A percentile compares a stretch with the other conserved stretches of the same genome.
Evolutionary conservation across 2,329 filamentous ascomycete species (phyloP).

Genomic region (Shiraia sp.): DNA sequence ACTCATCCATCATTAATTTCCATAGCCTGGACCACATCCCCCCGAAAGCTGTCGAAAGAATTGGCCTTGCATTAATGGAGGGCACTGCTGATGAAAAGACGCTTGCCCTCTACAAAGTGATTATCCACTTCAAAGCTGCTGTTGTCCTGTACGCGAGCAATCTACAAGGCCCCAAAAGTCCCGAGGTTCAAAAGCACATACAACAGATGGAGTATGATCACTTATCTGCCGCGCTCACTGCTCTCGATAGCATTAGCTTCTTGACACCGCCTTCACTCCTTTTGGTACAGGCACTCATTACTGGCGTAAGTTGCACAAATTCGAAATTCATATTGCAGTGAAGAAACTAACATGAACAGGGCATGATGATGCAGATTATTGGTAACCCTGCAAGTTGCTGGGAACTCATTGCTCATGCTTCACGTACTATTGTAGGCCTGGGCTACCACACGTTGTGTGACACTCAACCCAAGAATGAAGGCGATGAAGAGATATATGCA

Average conservation of each 20-base stretch:
- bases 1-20: conserved; percentile 22
- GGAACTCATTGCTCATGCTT: conserved; percentile 37
- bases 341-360: conserved; percentile 14
- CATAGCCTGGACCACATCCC: conserved; percentile 36
- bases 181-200: conserved; percentile 28
- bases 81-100: conserved; percentile 33
- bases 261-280: conserved; percentile 31
- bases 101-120: conserved; percentile 34
- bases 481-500: conserved; percentile 30
- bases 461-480: conserved; percentile 18
- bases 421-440: conserved; percentile 35
- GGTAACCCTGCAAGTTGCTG: conserved; percentile 39
- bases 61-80: conserved; percentile 34
- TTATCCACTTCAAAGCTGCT: conserved; percentile 37
- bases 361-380: conserved; percentile 38
- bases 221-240: conserved; percentile 33
- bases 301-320: conserved; percentile 25
- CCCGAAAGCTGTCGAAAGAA: conserved; percentile 33
- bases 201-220: conserved; percentile 33
- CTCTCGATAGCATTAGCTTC: conserved; percentile 33
- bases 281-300: conserved; percentile 35
- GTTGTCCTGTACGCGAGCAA: conserved; percentile 30
- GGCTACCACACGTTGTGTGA: conserved; percentile 32
- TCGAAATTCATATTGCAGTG: neutral
- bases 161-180: conserved; percentile 25